Evolutionary conservation across 805 yeast genomes (phyloP).

Genomic region (Ogataea zsoltii): DNA sequence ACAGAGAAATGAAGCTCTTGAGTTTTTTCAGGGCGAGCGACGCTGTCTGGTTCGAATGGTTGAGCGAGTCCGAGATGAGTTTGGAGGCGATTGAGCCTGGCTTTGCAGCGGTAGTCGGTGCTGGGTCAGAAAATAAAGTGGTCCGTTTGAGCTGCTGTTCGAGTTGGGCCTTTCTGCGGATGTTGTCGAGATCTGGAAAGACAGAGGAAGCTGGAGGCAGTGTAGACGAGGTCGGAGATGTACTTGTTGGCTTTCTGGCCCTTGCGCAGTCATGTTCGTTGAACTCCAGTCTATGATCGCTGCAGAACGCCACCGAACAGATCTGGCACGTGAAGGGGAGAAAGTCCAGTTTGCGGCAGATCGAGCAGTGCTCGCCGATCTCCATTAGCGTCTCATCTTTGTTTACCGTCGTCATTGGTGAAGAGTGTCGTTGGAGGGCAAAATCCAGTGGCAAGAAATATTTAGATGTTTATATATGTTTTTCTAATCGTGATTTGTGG

Average conservation of each 20-base stretch:
- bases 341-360: constrained; percentile 56
- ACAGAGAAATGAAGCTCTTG: constrained; percentile 20
- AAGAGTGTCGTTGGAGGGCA: neutral
- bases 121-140: constrained; percentile 14
- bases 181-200: constrained; percentile 53
- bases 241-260: constrained; percentile 4
- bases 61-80: constrained; percentile 12
- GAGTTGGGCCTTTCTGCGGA: constrained; percentile 38
- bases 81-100: constrained; percentile 15
- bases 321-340: constrained; percentile 55
- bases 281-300: constrained; percentile 45
- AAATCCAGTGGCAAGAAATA: neutral
- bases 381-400: constrained; percentile 45
- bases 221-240: constrained; percentile 11
- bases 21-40: constrained; percentile 24
- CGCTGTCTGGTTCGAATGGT: constrained; percentile 14
- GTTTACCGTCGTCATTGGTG: constrained; percentile 13
- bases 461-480: neutral
- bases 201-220: constrained; percentile 45
- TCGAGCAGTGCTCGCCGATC: constrained; percentile 57
- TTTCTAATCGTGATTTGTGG: too few species aligned
- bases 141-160: constrained; percentile 13
- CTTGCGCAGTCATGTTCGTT: constrained; percentile 34
- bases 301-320: constrained; percentile 45
- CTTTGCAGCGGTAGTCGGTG: neutral